These are phyloP conservation scores for Leishmania tropica DNA, from an alignment of 208 protist genomes.

Conservation along the genomic window DNA sequence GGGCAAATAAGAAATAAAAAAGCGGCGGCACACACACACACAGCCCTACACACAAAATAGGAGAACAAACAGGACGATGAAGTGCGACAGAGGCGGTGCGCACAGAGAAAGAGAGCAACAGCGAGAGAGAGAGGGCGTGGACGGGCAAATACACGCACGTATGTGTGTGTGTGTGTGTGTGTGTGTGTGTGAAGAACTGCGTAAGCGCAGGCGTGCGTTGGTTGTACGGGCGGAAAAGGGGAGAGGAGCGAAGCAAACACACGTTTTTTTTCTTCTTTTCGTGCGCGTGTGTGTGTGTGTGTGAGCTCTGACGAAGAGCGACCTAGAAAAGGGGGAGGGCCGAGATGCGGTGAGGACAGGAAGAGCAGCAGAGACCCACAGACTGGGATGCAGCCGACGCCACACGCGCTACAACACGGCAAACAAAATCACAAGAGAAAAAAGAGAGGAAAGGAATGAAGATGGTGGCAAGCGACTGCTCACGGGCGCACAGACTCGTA, in stretches of 20 bases:
- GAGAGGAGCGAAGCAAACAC: background rate
- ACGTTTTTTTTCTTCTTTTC: too few species aligned
- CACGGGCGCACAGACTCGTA: background rate
- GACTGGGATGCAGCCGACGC: background rate
- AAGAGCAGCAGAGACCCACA: background rate
- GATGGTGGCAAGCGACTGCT: background rate
- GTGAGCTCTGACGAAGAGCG: background rate
- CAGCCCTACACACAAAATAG: background rate
- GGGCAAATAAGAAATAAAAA: background rate
- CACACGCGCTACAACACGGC: background rate
- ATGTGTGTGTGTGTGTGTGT: too few species aligned
- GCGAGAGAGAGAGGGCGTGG: background rate
- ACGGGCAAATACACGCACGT: background rate
- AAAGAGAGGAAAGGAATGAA: background rate
- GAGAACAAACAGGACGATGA: background rate
- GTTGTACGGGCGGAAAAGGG: background rate
- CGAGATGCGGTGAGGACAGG: conserved; percentile 1
- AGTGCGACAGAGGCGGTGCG: background rate
- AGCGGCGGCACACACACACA: background rate
- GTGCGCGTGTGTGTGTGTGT: background rate
- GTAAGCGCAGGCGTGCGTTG: background rate
- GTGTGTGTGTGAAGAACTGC: background rate
- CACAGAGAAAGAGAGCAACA: background rate
- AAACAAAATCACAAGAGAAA: background rate
- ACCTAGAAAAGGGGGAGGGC: background rate